phyloP scores from a whole-genome alignment of 2,329 filamentous ascomycete genomes.

The Thelonectria discophora region DNA sequence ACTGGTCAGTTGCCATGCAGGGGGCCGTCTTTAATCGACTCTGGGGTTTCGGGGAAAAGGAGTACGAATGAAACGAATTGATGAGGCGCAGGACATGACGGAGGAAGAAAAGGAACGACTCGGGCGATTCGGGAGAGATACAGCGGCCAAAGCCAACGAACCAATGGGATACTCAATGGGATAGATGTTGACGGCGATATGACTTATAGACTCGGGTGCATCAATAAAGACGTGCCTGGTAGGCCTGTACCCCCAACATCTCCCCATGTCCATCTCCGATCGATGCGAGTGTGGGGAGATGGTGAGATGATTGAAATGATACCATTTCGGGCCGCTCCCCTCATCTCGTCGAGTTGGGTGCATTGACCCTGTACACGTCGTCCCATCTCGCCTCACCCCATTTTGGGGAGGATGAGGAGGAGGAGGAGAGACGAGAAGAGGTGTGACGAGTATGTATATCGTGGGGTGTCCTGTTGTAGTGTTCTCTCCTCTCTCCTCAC shows the following conservation, averaged over 20 bases:
- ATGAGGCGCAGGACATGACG: not conserved
- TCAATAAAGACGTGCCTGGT: conserved; percentile 13
- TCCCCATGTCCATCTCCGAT: conserved; percentile 14
- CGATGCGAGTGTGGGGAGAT: conserved; percentile 37
- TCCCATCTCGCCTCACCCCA: conserved; percentile 27
- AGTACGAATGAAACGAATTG: conserved; percentile 1
- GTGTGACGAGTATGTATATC: not conserved
- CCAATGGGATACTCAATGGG: too few species aligned
- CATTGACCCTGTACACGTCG: conserved; percentile 26
- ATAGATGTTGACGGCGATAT: too few species aligned
- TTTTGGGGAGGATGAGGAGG: conserved; percentile 6
- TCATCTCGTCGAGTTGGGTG: conserved; percentile 25
- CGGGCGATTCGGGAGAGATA: too few species aligned
- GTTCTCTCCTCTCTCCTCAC: too few species aligned
- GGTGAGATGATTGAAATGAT: conserved; percentile 26
- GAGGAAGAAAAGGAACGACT: too few species aligned
- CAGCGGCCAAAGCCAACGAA: too few species aligned
- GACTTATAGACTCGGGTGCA: conserved; percentile 7
- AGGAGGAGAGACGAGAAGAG: not conserved
- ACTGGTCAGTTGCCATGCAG: too few species aligned
- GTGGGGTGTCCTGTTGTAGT: not conserved
- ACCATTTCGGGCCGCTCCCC: conserved; percentile 25
- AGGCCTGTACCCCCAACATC: conserved; percentile 2
- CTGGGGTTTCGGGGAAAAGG: conserved; percentile 5
- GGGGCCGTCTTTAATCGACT: conserved; percentile 1